Evolutionary conservation across 2,329 filamentous ascomycete species (phyloP), one percentile per base, ranked within the genome.

Genomic region (Microdochium paspali): DNA sequence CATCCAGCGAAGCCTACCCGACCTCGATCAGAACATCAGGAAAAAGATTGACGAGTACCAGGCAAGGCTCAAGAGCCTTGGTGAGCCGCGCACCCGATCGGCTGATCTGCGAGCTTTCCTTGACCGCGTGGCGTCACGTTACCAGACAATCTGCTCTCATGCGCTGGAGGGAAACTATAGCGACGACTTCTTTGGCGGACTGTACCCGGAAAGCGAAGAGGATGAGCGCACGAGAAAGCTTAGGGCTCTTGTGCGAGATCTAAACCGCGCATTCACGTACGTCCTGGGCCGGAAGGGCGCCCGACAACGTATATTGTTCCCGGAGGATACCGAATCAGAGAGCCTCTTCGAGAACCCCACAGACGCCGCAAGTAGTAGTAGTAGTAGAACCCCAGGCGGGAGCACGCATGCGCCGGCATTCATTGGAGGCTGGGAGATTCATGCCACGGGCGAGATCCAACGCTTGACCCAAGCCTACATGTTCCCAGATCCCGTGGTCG

Each of bases 81-180:
- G 61, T 12, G 45, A 58, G 9, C 50, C 59, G 7, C 55, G 60
- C 6, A 57, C 53, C 2, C 58, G 54, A 2, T 47, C 58, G 3
- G 45, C 49, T 12, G 61, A 67, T 26, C 52, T 65, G 45, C 51
- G 61, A 24, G 49, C 50, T 7, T 61, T 67, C 46, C 56, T 70
- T 1, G 52, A 67, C 4, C 53, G 54, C 9, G 62, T 72, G 18
- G 64, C 66, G 44, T 60, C 59, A 20, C 55, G 54, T 1, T 72
- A 69, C 47, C 61, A 66, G 24, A 51, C 56, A 1, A 54, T 74
- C n/a, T 63, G 61, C 2, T 53, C 53, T 2, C 58, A 67, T 23
- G 67, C 66, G 0, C 47, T 71, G n/a, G 61, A 65, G 44, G 71
- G 70, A 0, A 59, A 59, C 21, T 73, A 73, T 46, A 46, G 26